phyloP scores from a whole-genome alignment of 208 protist genomes.

The Trypanosoma boissoni region DNA sequence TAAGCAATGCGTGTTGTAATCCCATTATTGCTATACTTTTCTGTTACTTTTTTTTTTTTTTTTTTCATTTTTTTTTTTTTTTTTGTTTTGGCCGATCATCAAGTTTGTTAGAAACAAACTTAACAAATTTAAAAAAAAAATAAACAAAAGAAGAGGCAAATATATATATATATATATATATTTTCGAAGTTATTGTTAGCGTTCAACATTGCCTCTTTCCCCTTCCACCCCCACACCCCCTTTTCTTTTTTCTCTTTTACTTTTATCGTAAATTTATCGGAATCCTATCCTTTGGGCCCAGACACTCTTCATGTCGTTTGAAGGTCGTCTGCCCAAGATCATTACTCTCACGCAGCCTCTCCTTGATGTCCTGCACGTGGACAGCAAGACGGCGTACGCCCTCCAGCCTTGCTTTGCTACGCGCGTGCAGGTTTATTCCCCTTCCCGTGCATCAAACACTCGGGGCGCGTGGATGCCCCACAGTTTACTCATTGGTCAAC shows the following conservation, averaged over 20 bases:
- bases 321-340: background rate
- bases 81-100: slow-evolving; percentile 3
- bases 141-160: slow-evolving; percentile 10
- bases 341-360: slow-evolving; percentile 14
- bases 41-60: slow-evolving; percentile 7
- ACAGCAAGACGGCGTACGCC: slow-evolving; percentile 6
- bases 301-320: background rate
- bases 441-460: background rate
- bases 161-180: slow-evolving; percentile 12
- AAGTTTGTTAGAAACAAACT: background rate
- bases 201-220: too few relatives aligned
- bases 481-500: slow-evolving; percentile 7
- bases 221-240: too few relatives aligned
- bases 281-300: background rate
- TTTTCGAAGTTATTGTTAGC: too few relatives aligned
- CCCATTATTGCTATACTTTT: background rate
- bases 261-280: background rate
- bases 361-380: slow-evolving; percentile 1
- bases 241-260: too few relatives aligned
- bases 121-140: slow-evolving; percentile 18
- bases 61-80: slow-evolving; percentile 21
- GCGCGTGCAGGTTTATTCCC: slow-evolving; percentile 15
- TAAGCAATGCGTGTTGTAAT: background rate
- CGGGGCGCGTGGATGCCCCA: slow-evolving; percentile 1
- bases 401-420: slow-evolving; percentile 15